These are phyloP conservation scores for Fistulina hepatica DNA, from an alignment of 1,284 basidiomycete species.

Conservation along the genomic window DNA sequence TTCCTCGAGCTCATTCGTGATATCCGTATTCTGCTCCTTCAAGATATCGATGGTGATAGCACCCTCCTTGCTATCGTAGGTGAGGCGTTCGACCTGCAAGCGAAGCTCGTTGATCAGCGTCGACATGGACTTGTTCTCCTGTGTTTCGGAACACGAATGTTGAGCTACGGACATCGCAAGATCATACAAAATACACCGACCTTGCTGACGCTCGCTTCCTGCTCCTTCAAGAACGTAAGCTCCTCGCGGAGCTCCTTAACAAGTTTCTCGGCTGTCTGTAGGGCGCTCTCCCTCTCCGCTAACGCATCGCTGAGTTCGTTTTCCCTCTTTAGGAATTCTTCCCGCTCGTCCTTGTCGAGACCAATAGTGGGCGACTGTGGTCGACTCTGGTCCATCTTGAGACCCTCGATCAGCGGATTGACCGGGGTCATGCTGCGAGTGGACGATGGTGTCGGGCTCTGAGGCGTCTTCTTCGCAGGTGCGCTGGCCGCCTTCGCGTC, in stretches of 20 bases:
- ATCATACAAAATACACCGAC: conserved; percentile 36
- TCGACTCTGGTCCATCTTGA: conserved; percentile 63
- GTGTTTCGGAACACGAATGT: conserved; percentile 10
- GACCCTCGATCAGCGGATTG: conserved; percentile 67
- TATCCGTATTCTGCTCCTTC: conserved; percentile 90
- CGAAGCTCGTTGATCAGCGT: conserved; percentile 87
- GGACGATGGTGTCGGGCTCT: conserved; percentile 42
- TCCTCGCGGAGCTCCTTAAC: conserved; percentile 82
- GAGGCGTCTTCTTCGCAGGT: conserved; percentile 45
- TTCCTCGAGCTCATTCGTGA: conserved; percentile 84
- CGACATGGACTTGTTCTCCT: conserved; percentile 91
- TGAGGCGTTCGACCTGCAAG: conserved; percentile 83
- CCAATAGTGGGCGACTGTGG: conserved; percentile 81
- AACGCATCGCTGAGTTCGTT: conserved; percentile 94
- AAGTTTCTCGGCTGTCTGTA: conserved; percentile 67
- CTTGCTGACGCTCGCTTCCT: conserved; percentile 68
- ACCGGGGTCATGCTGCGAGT: conserved; percentile 75
- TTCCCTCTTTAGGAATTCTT: conserved; percentile 94
- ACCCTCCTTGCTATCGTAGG: conserved; percentile 94
- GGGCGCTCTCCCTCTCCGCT: conserved; percentile 80
- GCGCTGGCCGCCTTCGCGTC: conserved; percentile 22
- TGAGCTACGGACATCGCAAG: conserved; percentile 4
- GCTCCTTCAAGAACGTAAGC: conserved; percentile 82
- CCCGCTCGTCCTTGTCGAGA: conserved; percentile 92
- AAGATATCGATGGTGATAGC: conserved; percentile 92